Conservation (phyloP, 2,329 filamentous ascomycete species). For the Fusarium subtropicale region DNA sequence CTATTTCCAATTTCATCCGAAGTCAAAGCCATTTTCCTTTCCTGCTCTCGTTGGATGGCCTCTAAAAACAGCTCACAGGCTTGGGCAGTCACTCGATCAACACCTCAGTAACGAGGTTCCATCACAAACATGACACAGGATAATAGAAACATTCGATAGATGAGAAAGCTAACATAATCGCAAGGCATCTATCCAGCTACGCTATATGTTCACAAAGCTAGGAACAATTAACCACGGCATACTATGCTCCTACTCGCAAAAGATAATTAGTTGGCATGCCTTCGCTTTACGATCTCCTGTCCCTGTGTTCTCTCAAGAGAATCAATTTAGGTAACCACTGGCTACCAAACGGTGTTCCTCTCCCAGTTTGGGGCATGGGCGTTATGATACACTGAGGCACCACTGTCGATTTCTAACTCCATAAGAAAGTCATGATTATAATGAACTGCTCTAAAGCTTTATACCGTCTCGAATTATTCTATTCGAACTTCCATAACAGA, state of each 20-base stretch:
- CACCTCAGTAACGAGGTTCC: background rate
- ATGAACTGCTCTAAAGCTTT: background rate
- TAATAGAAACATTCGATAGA: background rate
- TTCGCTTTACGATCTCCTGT: too few species aligned
- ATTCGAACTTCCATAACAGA: background rate
- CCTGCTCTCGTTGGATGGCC: background rate
- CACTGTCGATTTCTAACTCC: accelerated
- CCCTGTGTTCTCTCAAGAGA: background rate
- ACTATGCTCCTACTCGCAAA: background rate
- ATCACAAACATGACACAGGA: background rate
- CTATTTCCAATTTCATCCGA: background rate
- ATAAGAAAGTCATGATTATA: background rate
- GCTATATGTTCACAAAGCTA: background rate
- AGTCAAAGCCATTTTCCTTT: background rate
- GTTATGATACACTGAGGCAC: background rate
- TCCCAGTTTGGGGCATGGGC: background rate
- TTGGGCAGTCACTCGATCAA: background rate
- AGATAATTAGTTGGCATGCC: background rate
- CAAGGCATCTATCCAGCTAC: background rate
- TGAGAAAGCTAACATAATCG: background rate
- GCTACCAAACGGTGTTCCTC: background rate
- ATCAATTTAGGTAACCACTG: background rate
- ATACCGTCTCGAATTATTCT: background rate
- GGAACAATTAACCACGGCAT: background rate
- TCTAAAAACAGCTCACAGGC: background rate